Evolutionary conservation across 2,329 filamentous ascomycete genomes (phyloP).

Genomic region (Alternaria sp.): DNA sequence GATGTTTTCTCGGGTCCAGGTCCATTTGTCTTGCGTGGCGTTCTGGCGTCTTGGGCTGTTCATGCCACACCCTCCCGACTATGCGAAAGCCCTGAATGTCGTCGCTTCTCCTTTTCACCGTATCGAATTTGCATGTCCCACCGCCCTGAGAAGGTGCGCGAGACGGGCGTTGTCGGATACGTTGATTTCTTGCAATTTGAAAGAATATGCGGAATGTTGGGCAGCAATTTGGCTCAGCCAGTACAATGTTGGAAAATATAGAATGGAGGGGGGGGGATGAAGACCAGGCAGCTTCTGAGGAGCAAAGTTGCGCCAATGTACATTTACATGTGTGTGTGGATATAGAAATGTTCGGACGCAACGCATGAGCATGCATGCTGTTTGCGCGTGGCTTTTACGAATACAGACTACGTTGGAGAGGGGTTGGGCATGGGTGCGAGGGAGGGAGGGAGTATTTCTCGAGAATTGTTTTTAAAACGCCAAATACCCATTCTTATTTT

Average conservation of each 20-base stretch:
- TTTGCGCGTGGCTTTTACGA: background rate
- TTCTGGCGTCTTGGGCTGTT: conserved; percentile 10
- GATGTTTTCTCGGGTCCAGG: conserved; percentile 1
- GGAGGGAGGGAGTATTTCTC: no score
- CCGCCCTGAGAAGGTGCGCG: conserved; percentile 7
- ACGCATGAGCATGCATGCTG: conserved; percentile 4
- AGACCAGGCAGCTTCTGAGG: background rate
- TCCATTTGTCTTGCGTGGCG: conserved; percentile 11
- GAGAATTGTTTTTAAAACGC: no score
- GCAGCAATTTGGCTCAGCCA: background rate
- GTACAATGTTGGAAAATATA: background rate
- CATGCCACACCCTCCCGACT: background rate
- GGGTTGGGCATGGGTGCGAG: background rate
- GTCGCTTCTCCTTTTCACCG: conserved; percentile 5
- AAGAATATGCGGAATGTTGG: background rate
- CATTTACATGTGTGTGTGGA: conserved; percentile 3
- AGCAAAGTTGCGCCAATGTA: background rate
- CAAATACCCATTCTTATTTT: background rate
- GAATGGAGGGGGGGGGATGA: background rate
- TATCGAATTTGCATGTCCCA: conserved; percentile 17
- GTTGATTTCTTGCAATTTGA: background rate
- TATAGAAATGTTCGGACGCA: background rate
- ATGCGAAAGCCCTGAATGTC: background rate
- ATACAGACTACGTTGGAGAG: background rate
- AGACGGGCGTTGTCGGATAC: conserved; percentile 16